These are phyloP conservation scores for Zasmidium angulare DNA, from an alignment of 2,329 filamentous ascomycete species.

Conservation along the genomic window DNA sequence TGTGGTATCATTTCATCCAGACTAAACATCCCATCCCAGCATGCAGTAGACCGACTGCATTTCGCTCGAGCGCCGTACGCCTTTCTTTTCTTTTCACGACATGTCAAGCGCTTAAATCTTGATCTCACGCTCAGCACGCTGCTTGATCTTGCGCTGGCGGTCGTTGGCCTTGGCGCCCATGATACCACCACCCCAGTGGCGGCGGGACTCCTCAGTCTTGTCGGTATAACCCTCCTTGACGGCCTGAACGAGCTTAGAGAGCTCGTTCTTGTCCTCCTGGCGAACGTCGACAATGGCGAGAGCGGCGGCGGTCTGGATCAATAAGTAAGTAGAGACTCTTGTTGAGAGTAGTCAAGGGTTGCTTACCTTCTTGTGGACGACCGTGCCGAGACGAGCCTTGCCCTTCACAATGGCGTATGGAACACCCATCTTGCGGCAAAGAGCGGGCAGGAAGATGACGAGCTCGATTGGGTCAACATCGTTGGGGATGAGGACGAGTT, in stretches of 20 bases:
- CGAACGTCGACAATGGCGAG: constrained; percentile 95
- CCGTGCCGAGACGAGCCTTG: constrained; percentile 97
- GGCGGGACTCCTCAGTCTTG: constrained; percentile 87
- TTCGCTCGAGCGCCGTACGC: constrained; percentile 20
- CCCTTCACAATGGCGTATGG: constrained; percentile 99
- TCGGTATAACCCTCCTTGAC: constrained; percentile 98
- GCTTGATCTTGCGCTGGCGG: constrained; percentile 80
- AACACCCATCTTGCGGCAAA: constrained; percentile 99
- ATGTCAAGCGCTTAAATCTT: constrained; percentile 72
- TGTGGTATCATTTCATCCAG: constrained; percentile 24
- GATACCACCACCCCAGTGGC: constrained; percentile 99
- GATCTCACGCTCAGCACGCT: constrained; percentile 90
- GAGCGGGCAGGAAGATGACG: constrained; percentile 96
- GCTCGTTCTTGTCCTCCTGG: constrained; percentile 96
- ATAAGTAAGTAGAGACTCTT: constrained; percentile 26
- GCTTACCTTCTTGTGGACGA: constrained; percentile 97
- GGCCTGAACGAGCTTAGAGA: constrained; percentile 91
- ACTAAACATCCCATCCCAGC: constrained; percentile 20
- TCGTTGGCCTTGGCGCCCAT: constrained; percentile 93
- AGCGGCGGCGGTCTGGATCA: constrained; percentile 87
- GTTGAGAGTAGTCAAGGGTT: constrained; percentile 8
- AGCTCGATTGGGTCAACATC: constrained; percentile 99
- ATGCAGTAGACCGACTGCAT: constrained; percentile 20
- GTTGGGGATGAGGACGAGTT: constrained; percentile 96
- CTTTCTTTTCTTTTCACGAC: constrained; percentile 16